Conservation (phyloP, 148 eudicot species). For the Chenopodium formosanum region DNA sequence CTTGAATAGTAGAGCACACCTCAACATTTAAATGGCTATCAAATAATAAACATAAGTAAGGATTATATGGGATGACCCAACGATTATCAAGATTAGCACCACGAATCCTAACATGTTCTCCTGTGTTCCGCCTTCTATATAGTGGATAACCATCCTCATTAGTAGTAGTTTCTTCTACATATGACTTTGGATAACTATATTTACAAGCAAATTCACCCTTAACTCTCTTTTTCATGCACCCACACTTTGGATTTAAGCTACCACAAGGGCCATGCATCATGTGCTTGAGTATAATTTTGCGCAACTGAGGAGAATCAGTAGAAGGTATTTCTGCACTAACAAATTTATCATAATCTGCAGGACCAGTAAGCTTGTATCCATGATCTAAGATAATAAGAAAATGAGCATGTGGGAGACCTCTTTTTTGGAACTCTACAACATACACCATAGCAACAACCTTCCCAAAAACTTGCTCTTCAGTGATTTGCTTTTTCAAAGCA, state of each 20-base stretch:
- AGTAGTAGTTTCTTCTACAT: no score
- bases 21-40: no score
- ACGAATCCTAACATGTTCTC: no score
- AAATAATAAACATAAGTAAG: no score
- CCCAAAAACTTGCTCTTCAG: neutral
- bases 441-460: neutral
- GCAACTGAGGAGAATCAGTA: neutral
- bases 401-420: neutral
- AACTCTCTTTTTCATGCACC: neutral
- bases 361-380: neutral
- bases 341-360: neutral
- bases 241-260: neutral
- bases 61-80: no score
- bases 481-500: neutral
- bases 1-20: no score
- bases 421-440: neutral
- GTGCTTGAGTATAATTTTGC: neutral
- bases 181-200: no score
- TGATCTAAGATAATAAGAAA: neutral
- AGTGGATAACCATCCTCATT: no score
- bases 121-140: no score
- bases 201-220: no score
- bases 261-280: constrained; percentile 4
- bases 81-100: no score
- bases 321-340: constrained; percentile 1